These are phyloP conservation scores for Plasmodium malariae DNA, from an alignment of 169 alveolate genomes.

Conservation along the genomic window DNA sequence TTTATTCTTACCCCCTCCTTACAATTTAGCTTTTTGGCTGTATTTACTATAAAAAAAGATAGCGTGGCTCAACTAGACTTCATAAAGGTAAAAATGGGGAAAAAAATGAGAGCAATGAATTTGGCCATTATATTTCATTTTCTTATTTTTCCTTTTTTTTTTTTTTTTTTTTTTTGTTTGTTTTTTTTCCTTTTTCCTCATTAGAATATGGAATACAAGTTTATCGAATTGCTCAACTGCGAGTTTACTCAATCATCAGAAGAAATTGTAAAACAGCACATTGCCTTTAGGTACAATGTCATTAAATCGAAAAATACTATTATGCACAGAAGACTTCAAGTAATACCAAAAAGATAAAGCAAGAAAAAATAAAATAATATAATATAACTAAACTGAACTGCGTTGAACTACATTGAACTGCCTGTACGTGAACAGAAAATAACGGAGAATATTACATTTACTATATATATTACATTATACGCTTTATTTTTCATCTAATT, in stretches of 20 bases:
- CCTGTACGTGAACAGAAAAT: too few species aligned
- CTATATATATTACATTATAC: too few species aligned
- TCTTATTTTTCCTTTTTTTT: slow-evolving; percentile 5
- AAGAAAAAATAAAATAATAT: background rate
- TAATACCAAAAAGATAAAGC: slow-evolving; percentile 11
- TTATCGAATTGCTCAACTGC: slow-evolving; percentile 92
- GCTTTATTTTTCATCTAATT: background rate
- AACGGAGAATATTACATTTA: too few species aligned
- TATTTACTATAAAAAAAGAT: slow-evolving; percentile 89
- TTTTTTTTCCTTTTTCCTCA: slow-evolving; percentile 8
- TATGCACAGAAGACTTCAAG: slow-evolving; percentile 65
- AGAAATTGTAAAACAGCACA: slow-evolving; percentile 91
- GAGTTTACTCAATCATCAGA: slow-evolving; percentile 94
- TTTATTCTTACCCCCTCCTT: background rate
- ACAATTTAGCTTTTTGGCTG: slow-evolving; percentile 87
- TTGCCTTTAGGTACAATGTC: slow-evolving; percentile 91
- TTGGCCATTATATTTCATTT: background rate
- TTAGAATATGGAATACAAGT: slow-evolving; percentile 95
- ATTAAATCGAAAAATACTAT: slow-evolving; percentile 82
- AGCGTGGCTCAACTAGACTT: slow-evolving; percentile 92
- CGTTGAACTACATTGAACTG: too few species aligned
- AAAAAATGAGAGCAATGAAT: background rate
- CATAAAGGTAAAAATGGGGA: slow-evolving; percentile 80
- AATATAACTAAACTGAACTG: too few species aligned
- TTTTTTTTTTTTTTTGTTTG: background rate